These are phyloP conservation scores for Hypoxylon sp. DNA, from an alignment of 2,329 filamentous ascomycete genomes.

Conservation along the genomic window DNA sequence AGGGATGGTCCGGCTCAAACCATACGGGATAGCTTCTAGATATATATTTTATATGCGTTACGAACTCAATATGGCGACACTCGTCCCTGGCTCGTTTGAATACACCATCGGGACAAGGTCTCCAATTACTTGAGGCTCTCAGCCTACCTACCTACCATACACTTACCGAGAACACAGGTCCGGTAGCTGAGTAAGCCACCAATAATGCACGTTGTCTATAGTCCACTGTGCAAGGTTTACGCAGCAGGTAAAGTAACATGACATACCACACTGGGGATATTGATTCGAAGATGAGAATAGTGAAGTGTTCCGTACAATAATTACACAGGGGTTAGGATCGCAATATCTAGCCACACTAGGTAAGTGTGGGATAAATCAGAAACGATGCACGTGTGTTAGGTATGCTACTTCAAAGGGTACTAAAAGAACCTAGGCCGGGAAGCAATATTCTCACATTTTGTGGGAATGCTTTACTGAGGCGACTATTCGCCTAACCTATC, in stretches of 20 bases:
- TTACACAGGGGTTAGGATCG: slow-evolving; percentile 4
- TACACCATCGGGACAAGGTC: neutral
- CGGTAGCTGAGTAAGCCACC: neutral
- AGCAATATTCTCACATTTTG: no score
- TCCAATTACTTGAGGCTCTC: neutral
- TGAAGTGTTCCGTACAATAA: neutral
- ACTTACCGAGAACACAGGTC: neutral
- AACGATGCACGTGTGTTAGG: neutral
- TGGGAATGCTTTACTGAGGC: no score
- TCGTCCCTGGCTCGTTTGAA: neutral
- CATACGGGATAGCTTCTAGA: neutral
- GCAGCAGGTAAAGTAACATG: neutral
- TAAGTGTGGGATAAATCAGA: neutral
- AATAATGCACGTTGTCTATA: neutral
- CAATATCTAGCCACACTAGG: slow-evolving; percentile 4
- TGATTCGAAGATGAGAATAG: slow-evolving; percentile 7
- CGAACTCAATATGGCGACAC: neutral
- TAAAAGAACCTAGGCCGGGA: no score
- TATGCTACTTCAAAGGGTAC: no score
- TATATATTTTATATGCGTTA: neutral
- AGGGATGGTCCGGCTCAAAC: neutral
- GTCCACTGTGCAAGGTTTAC: neutral
- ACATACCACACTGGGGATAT: neutral
- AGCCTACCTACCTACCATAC: neutral
- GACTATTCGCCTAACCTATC: neutral